phyloP scores from a whole-genome alignment of 176 grass and related monocot species.

The Aegilops speltoides region DNA sequence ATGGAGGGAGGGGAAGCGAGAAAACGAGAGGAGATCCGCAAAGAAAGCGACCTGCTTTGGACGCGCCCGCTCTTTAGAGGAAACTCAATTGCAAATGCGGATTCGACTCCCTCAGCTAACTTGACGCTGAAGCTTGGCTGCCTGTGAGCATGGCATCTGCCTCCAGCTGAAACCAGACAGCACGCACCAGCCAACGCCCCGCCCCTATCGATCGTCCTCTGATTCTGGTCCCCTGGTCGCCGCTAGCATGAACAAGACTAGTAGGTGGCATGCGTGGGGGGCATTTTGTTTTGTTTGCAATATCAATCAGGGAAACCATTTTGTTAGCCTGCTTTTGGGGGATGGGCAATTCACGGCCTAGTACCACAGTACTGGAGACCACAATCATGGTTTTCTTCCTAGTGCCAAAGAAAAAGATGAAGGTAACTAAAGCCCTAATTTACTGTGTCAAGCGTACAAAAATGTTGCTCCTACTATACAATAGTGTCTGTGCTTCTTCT shows the following conservation, averaged over 20 bases:
- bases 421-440: background rate
- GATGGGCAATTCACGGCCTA: background rate
- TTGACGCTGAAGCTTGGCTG: background rate
- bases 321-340: background rate
- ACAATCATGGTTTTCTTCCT: background rate
- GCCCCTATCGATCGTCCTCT: too few species aligned
- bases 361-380: background rate
- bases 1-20: background rate
- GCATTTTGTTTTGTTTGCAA: background rate
- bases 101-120: background rate
- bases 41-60: background rate
- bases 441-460: background rate
- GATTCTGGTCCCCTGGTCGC: too few species aligned
- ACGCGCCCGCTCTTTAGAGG: background rate
- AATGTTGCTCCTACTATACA: background rate
- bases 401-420: background rate
- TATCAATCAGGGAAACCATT: background rate
- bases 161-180: background rate
- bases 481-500: too few species aligned
- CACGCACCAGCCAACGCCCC: background rate
- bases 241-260: background rate
- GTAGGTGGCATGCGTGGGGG: background rate
- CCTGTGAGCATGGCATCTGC: background rate
- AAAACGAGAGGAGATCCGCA: background rate
- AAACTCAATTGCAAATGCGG: background rate